Conservation (phyloP, 176 grass and related monocot genomes). For the Triticum urartu region DNA sequence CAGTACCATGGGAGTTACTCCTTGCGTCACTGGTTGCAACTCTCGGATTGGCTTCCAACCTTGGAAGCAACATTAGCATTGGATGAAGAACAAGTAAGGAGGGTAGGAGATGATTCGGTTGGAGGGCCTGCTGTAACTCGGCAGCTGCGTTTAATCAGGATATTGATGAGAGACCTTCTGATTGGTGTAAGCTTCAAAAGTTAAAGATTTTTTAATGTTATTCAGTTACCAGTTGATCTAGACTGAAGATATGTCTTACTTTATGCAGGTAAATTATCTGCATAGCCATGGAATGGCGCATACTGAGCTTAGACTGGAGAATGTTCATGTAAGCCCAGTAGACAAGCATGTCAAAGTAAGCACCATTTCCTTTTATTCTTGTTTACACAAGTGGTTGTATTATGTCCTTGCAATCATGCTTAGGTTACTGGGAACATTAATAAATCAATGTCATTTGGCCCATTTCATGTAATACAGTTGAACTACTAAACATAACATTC, state of each 20-base stretch:
- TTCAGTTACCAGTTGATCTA: background rate
- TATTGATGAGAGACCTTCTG: slow-evolving; percentile 98
- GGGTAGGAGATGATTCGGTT: slow-evolving; percentile 80
- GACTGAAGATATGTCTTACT: slow-evolving; percentile 9
- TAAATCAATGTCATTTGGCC: background rate
- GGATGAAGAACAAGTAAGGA: slow-evolving; percentile 79
- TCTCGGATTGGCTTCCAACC: slow-evolving; percentile 87
- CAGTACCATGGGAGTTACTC: slow-evolving; percentile 96
- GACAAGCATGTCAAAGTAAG: slow-evolving; percentile 96
- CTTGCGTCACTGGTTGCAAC: slow-evolving; percentile 83
- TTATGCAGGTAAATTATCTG: slow-evolving; percentile 87
- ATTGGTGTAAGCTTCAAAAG: slow-evolving; percentile 73
- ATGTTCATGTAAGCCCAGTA: slow-evolving; percentile 92
- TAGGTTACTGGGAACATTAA: background rate
- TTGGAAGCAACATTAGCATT: slow-evolving; percentile 85
- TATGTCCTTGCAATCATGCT: slow-evolving; percentile 19
- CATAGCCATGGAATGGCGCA: slow-evolving; percentile 96
- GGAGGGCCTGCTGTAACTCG: slow-evolving; percentile 84
- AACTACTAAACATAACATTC: slow-evolving; percentile 12
- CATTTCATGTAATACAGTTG: background rate
- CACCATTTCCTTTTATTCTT: slow-evolving; percentile 14
- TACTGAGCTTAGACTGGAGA: slow-evolving; percentile 88
- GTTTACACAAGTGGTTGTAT: background rate
- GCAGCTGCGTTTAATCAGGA: slow-evolving; percentile 73
- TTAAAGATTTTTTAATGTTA: background rate